Base-by-base conservation (phyloP, 2,329 filamentous ascomycete genomes). In the Clonostachys rhizophaga region DNA sequence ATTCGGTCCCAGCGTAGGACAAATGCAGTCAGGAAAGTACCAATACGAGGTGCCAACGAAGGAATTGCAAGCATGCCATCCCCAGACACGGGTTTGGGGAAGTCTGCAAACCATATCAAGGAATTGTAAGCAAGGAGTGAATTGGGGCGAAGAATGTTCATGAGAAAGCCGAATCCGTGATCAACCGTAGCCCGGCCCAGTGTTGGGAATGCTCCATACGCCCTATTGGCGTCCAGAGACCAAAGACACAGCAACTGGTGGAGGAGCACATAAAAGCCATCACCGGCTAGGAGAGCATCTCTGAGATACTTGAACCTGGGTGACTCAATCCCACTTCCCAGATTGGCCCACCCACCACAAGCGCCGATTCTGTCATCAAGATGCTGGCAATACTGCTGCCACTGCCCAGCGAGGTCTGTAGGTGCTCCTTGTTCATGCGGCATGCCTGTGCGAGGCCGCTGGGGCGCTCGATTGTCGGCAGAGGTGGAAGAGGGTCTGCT, bases 241-340 rank as follows among this genome's bases (percentile, higher is more conserved):
- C 77, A 80, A 17, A 76, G 57, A 57, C 83, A 87, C 59, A 81
- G 84, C 3, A 86, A 49, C 57, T 88, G 84, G 57, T 88, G 85
- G 12, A 87, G 59, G 6, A 75, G 69, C 44, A 90, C 54, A 58
- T 85, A 91, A 57, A 87, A 80, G 42, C 69, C 51, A 59, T 91
- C 87, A 5, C 72, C 61, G 1, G 59, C 55, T 2, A 51, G 40
- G 52, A 81, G 85, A 2, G 86, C 86, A 20, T 79, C 67, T 24
- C 53, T 57, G 12, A 91, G 65, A 8, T 87, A 69, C n/a, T 60
- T 52, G 34, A 81, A 67, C 33, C 86, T 73, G 20, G 67, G 67
- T 41, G 58, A 55, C 49, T 79, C 78, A 3, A 74, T 55, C 37
- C 44, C 52, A 46, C 61, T 60, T 17, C 61, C 52, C 33, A 20